These are phyloP conservation scores for Cutaneotrichosporon curvatum DNA, from an alignment of 1,284 basidiomycete genomes.

Conservation along the genomic window DNA sequence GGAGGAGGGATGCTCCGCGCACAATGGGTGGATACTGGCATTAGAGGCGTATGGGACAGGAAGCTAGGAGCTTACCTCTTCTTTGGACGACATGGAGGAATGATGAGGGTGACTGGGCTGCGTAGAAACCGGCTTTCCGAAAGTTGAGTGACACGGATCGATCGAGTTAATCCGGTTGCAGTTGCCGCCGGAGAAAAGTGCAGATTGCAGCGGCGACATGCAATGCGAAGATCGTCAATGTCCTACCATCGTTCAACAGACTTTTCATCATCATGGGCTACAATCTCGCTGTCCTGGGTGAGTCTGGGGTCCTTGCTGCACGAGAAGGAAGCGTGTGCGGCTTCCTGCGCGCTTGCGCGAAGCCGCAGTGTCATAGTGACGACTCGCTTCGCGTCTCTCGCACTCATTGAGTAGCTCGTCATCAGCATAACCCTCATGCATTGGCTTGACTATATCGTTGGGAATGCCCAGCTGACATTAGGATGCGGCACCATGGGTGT, in stretches of 20 bases:
- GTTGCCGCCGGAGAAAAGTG: no score
- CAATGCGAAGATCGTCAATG: no score
- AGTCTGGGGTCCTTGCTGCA: conserved; percentile 4
- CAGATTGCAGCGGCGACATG: no score
- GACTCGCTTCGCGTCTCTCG: no score
- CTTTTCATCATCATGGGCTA: conserved; percentile 45
- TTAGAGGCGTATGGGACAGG: neutral
- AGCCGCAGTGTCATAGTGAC: neutral
- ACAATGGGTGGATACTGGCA: conserved; percentile 25
- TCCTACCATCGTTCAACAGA: no score
- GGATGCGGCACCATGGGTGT: conserved; percentile 99
- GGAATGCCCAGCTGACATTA: conserved; percentile 29
- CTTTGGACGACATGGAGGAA: neutral
- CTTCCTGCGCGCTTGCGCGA: neutral
- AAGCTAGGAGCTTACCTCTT: no score
- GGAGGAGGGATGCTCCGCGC: conserved; percentile 46
- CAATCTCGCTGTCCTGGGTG: conserved; percentile 49
- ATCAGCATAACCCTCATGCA: no score
- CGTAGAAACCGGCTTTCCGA: no score
- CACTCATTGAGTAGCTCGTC: no score
- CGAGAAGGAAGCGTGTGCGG: neutral
- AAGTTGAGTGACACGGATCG: neutral
- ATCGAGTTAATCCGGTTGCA: neutral
- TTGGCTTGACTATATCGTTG: neutral
- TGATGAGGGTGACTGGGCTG: neutral